phyloP scores from a whole-genome alignment of 106 monocot species.

The Vanilla planifolia region DNA sequence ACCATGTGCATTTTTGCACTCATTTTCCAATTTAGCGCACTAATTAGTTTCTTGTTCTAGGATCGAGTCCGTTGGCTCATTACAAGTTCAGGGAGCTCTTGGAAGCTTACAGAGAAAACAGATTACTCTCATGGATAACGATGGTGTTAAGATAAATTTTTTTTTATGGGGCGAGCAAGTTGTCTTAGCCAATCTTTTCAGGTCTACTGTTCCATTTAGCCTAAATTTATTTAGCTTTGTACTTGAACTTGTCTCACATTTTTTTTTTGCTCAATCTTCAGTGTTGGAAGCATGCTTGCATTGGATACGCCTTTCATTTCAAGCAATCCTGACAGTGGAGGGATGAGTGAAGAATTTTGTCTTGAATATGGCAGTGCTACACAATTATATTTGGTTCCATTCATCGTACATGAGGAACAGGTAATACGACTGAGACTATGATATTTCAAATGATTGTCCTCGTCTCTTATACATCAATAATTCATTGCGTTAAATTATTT shows the following conservation, averaged over 20 bases:
- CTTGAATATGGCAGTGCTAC: constrained; percentile 96
- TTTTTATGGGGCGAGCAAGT: constrained; percentile 92
- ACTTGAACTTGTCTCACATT: constrained; percentile 4
- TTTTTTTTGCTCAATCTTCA: constrained; percentile 31
- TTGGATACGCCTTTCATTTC: constrained; percentile 74
- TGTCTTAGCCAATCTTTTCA: constrained; percentile 84
- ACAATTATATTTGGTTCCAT: constrained; percentile 82
- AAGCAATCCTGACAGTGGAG: constrained; percentile 24
- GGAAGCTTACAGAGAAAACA: constrained; percentile 48
- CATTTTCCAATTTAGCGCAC: not conserved
- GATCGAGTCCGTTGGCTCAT: constrained; percentile 65
- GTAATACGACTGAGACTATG: constrained; percentile 19
- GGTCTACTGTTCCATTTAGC: constrained; percentile 25
- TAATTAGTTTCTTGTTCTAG: constrained; percentile 21
- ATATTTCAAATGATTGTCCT: constrained; percentile 1
- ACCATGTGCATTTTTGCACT: not conserved
- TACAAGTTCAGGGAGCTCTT: constrained; percentile 44
- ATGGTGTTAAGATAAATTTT: constrained; percentile 69
- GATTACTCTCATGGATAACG: constrained; percentile 69
- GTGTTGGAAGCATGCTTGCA: constrained; percentile 96
- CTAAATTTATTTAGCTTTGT: constrained; percentile 2
- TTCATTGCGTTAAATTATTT: not conserved
- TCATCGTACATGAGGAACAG: constrained; percentile 76
- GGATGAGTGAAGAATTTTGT: constrained; percentile 45
- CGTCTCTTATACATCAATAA: not conserved